These are phyloP conservation scores for Tothia fuscella DNA, from an alignment of 2,329 filamentous ascomycete genomes.

Conservation along the genomic window DNA sequence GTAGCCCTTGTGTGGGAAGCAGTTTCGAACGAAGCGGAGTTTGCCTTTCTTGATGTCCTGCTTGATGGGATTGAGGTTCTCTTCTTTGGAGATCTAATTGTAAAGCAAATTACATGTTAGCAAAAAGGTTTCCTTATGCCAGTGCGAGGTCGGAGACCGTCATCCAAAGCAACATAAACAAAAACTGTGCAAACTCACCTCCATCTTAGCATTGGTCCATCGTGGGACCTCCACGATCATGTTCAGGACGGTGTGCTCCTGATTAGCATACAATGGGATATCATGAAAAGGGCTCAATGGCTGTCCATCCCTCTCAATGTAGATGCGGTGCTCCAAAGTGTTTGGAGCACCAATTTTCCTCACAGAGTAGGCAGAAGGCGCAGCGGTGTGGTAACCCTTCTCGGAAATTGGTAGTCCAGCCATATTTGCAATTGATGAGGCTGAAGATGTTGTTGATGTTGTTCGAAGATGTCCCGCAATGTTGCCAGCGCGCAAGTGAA, in stretches of 20 bases:
- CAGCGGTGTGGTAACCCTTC: neutral
- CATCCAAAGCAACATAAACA: no score
- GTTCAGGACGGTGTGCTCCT: slow-evolving; percentile 91
- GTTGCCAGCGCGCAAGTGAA: slow-evolving; percentile 27
- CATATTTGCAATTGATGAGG: neutral
- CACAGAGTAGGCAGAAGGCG: slow-evolving; percentile 58
- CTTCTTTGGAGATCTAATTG: slow-evolving; percentile 99
- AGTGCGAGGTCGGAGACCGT: no score
- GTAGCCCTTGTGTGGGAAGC: slow-evolving; percentile 99
- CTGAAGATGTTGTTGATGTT: slow-evolving; percentile 15
- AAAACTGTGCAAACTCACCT: no score
- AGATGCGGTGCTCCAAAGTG: slow-evolving; percentile 95
- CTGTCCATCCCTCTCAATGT: slow-evolving; percentile 93
- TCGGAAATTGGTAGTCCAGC: slow-evolving; percentile 11
- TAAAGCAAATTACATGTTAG: no score
- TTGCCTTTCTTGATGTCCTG: slow-evolving; percentile 99
- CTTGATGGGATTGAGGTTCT: slow-evolving; percentile 97
- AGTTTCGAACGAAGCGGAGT: slow-evolving; percentile 98
- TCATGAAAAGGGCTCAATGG: slow-evolving; percentile 96
- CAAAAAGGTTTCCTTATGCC: no score
- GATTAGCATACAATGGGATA: slow-evolving; percentile 93
- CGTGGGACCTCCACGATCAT: slow-evolving; percentile 99
- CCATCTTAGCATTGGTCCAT: slow-evolving; percentile 99
- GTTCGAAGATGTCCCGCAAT: slow-evolving; percentile 26
- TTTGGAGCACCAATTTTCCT: slow-evolving; percentile 84